phyloP scores from a whole-genome alignment of 768 basidiomycete genomes.

The Suillus sp. region DNA sequence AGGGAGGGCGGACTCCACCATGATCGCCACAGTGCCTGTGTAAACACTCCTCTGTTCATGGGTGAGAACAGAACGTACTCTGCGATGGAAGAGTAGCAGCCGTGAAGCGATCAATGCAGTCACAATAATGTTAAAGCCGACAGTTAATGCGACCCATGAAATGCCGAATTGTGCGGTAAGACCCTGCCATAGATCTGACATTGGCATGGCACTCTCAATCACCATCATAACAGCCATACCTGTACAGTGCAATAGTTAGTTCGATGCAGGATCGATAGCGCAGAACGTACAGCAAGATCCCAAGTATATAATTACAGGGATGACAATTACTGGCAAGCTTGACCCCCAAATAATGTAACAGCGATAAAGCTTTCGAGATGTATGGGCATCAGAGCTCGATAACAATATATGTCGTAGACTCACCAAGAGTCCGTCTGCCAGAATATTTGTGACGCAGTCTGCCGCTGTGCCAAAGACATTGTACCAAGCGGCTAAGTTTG shows the following conservation, averaged over 20 bases:
- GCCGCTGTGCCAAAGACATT: constrained; percentile 29
- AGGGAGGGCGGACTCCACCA: constrained; percentile 11
- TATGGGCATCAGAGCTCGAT: neutral
- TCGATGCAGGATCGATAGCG: neutral
- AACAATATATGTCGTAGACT: constrained; percentile 7
- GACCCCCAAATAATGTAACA: constrained; percentile 34
- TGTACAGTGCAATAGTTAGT: neutral
- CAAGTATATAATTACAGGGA: constrained; percentile 10
- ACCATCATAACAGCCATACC: neutral
- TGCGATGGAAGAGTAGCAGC: neutral
- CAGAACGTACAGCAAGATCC: constrained; percentile 1
- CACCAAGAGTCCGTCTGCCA: constrained; percentile 37
- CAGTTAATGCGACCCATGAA: constrained; percentile 3
- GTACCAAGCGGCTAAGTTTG: constrained; percentile 28
- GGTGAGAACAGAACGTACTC: neutral
- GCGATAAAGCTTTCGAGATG: constrained; percentile 34
- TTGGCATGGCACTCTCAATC: neutral
- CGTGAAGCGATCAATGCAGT: neutral
- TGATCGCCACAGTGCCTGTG: neutral
- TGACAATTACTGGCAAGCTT: constrained; percentile 1
- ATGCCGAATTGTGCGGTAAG: constrained; percentile 8
- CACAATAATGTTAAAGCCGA: constrained; percentile 10
- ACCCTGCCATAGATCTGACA: constrained; percentile 3
- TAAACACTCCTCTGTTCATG: neutral
- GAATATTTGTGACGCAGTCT: constrained; percentile 26